Conservation (phyloP, 179 eudicot species). For the Spergularia azorica region DNA sequence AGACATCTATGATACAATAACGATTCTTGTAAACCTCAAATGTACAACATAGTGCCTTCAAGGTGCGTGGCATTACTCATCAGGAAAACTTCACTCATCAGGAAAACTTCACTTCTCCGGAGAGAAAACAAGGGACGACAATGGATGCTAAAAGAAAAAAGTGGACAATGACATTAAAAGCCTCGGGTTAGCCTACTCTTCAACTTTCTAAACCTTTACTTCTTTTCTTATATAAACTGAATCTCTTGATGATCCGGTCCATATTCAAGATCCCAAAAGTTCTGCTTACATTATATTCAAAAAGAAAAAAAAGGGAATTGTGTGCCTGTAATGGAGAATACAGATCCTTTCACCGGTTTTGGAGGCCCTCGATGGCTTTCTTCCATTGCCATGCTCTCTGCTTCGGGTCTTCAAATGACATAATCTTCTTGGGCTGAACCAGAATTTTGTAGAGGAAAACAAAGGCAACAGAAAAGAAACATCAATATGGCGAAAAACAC, state of each 20-base stretch:
- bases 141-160: no score
- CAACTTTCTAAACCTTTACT: slow-evolving; percentile 9
- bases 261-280: slow-evolving; percentile 18
- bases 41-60: no score
- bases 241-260: slow-evolving; percentile 23
- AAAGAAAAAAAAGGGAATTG: slow-evolving; percentile 1
- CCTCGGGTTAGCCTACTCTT: not conserved
- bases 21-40: no score
- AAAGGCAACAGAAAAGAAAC: not conserved
- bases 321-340: not conserved
- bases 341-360: slow-evolving; percentile 51
- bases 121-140: no score
- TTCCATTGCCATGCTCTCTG: slow-evolving; percentile 93
- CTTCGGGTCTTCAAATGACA: slow-evolving; percentile 89
- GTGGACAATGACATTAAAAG: no score
- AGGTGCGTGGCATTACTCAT: no score
- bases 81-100: no score
- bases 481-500: slow-evolving; percentile 3
- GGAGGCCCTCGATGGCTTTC: slow-evolving; percentile 87
- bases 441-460: not conserved
- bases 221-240: slow-evolving; percentile 15
- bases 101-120: no score
- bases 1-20: no score
- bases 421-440: slow-evolving; percentile 70
- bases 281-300: slow-evolving; percentile 23